phyloP scores from a whole-genome alignment of 176 grass and related monocot genomes.

The Oryza glaberrima region DNA sequence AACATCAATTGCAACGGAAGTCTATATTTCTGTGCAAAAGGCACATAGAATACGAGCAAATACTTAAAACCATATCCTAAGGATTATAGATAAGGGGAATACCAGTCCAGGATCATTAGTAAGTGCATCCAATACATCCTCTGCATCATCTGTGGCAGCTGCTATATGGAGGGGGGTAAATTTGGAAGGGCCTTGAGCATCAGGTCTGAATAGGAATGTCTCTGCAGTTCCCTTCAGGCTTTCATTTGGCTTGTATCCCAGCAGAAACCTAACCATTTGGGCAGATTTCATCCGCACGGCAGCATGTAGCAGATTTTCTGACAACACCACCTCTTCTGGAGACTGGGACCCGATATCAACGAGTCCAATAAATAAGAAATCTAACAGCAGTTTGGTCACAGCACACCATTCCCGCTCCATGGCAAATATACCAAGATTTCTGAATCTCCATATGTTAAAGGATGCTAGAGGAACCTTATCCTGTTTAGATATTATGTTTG shows the following conservation, averaged over 20 bases:
- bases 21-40: neutral
- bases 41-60: slow-evolving; percentile 21
- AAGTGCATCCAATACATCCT: slow-evolving; percentile 81
- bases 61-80: slow-evolving; percentile 26
- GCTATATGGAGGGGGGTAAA: slow-evolving; percentile 95
- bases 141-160: slow-evolving; percentile 64
- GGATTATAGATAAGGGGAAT: slow-evolving; percentile 45
- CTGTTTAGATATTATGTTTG: slow-evolving; percentile 46
- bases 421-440: slow-evolving; percentile 72
- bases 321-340: slow-evolving; percentile 69
- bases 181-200: slow-evolving; percentile 64
- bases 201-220: slow-evolving; percentile 79
- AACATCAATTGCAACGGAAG: neutral
- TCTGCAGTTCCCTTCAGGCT: slow-evolving; percentile 43
- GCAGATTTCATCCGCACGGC: slow-evolving; percentile 72
- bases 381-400: slow-evolving; percentile 78
- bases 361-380: slow-evolving; percentile 79
- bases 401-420: slow-evolving; percentile 85
- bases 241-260: slow-evolving; percentile 61
- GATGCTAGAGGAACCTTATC: slow-evolving; percentile 29
- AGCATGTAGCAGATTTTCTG: slow-evolving; percentile 72
- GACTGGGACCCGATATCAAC: slow-evolving; percentile 71
- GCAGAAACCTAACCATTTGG: slow-evolving; percentile 71
- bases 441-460: slow-evolving; percentile 72
- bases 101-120: slow-evolving; percentile 88